phyloP scores from a whole-genome alignment of 306 rosid genomes.

The Malus sieversii region DNA sequence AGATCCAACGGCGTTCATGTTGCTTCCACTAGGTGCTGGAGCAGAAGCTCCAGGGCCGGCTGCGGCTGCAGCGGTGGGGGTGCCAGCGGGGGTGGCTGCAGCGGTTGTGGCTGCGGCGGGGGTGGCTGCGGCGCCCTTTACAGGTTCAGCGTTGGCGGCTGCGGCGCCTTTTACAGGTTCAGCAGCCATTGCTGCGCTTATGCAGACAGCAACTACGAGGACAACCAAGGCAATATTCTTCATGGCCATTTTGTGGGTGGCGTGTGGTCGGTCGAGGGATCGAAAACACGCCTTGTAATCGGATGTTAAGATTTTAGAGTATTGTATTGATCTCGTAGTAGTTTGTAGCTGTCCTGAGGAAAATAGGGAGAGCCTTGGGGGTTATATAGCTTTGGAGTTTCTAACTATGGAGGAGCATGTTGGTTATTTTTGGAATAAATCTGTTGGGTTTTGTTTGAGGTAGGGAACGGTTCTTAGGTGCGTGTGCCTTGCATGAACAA shows the following conservation, averaged over 20 bases:
- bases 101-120: background rate
- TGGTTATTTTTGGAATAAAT: no score
- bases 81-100: background rate
- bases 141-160: background rate
- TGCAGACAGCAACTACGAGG: background rate
- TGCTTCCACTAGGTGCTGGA: background rate
- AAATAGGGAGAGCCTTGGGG: background rate
- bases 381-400: background rate
- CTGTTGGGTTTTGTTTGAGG: background rate
- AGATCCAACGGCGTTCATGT: background rate
- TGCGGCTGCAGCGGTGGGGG: background rate
- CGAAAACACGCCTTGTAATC: background rate
- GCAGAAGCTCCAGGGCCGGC: background rate
- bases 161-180: background rate
- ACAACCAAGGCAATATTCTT: background rate
- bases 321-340: background rate
- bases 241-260: background rate
- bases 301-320: background rate
- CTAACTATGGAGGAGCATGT: background rate
- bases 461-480: background rate
- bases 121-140: no score
- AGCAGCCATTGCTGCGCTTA: background rate
- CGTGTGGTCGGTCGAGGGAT: background rate
- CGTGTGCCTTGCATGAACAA: background rate
- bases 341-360: background rate